Conservation (phyloP, 2,329 filamentous ascomycete genomes). For the Zasmidium citrigriseum region DNA sequence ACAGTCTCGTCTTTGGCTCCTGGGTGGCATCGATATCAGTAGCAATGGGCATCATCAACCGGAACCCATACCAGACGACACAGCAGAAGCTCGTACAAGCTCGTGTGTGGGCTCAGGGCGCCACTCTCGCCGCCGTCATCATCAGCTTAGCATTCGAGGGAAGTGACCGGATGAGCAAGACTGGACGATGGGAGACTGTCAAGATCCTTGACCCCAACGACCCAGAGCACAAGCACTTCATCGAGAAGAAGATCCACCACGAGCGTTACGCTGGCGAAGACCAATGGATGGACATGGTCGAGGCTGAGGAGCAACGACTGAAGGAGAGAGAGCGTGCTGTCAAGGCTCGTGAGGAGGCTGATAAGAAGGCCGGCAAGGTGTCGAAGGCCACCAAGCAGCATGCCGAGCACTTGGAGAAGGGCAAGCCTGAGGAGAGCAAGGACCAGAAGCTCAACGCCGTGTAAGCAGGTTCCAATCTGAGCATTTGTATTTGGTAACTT, state of each 20-base stretch:
- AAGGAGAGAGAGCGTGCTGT: slow-evolving; percentile 49
- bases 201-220: slow-evolving; percentile 79
- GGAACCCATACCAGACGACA: slow-evolving; percentile 72
- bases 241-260: slow-evolving; percentile 86
- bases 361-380: slow-evolving; percentile 18
- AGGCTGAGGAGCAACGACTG: slow-evolving; percentile 68
- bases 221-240: slow-evolving; percentile 76
- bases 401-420: slow-evolving; percentile 17
- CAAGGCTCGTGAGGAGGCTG: slow-evolving; percentile 14
- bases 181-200: slow-evolving; percentile 81
- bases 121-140: slow-evolving; percentile 82
- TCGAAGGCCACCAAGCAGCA: slow-evolving; percentile 17
- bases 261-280: slow-evolving; percentile 87
- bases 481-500: background rate
- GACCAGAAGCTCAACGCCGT: slow-evolving; percentile 24
- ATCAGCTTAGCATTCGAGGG: slow-evolving; percentile 81
- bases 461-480: slow-evolving; percentile 1
- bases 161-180: slow-evolving; percentile 72
- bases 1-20: slow-evolving; percentile 77
- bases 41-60: slow-evolving; percentile 73
- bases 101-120: slow-evolving; percentile 87
- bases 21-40: slow-evolving; percentile 81
- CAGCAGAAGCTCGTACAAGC: slow-evolving; percentile 91
- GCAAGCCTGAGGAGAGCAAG: slow-evolving; percentile 24
- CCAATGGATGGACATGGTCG: slow-evolving; percentile 91